phyloP scores from a whole-genome alignment of 805 yeast species.

The Lipomyces spencermartinsiae region DNA sequence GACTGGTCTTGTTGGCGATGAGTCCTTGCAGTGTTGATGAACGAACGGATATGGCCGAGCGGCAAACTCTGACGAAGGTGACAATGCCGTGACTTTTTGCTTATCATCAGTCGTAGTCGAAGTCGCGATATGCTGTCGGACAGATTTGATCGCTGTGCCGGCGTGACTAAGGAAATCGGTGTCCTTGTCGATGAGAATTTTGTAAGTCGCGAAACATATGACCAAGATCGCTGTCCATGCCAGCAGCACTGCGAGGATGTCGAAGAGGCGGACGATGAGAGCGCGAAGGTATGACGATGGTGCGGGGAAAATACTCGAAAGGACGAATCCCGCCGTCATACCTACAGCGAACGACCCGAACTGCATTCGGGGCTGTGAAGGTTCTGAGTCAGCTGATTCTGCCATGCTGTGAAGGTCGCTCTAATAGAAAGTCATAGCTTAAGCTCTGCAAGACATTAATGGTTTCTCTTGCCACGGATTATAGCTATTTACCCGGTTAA shows the following conservation, averaged over 20 bases:
- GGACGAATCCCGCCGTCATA: slow-evolving; percentile 19
- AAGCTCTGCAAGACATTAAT: neutral
- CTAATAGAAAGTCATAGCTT: neutral
- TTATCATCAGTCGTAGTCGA: neutral
- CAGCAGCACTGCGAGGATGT: slow-evolving; percentile 5
- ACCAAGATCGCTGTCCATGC: slow-evolving; percentile 18
- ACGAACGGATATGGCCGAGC: slow-evolving; percentile 28
- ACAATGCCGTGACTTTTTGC: neutral
- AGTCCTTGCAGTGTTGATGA: neutral
- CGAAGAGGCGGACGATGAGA: slow-evolving; percentile 6
- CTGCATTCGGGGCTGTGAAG: neutral
- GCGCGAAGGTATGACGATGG: slow-evolving; percentile 9
- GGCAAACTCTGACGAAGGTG: slow-evolving; percentile 20
- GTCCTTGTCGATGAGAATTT: slow-evolving; percentile 4
- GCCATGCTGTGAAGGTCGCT: neutral
- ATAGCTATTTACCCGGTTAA: neutral
- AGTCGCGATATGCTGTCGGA: neutral
- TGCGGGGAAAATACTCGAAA: slow-evolving; percentile 22
- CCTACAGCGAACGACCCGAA: neutral
- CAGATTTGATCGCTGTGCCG: neutral
- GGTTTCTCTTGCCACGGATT: neutral
- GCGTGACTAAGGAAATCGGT: neutral
- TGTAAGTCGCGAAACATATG: slow-evolving; percentile 9
- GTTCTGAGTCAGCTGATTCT: neutral
- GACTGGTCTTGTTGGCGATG: neutral